Percentiles rank a stretch among this genome's conserved stretches.
Conservation (phyloP, 495 filamentous ascomycete species). For the Daldinia vernicosa region DNA sequence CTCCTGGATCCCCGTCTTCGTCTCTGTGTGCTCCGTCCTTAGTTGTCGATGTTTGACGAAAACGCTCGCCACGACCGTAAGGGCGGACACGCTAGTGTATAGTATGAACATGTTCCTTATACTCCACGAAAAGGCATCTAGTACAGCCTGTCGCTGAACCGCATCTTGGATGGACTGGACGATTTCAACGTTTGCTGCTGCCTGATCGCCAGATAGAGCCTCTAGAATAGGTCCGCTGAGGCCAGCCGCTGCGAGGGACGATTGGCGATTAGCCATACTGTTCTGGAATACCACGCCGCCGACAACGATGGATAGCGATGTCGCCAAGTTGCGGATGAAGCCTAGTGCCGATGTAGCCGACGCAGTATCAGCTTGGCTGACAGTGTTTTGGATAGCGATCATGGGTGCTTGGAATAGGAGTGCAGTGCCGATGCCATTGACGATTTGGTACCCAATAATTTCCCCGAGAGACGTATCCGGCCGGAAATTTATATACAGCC, state of each 20-base stretch:
- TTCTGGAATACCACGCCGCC: constrained; percentile 75
- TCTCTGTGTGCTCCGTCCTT: constrained; percentile 69
- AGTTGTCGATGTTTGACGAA: constrained; percentile 64
- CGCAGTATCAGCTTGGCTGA: constrained; percentile 68
- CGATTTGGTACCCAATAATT: constrained; percentile 62
- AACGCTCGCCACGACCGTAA: constrained; percentile 59
- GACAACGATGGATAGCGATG: constrained; percentile 69
- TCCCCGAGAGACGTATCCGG: constrained; percentile 54
- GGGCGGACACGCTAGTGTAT: constrained; percentile 62
- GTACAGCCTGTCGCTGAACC: constrained; percentile 56
- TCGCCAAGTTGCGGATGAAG: constrained; percentile 71
- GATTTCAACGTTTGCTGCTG: constrained; percentile 61
- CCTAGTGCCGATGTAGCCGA: constrained; percentile 71
- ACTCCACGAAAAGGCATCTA: constrained; percentile 67
- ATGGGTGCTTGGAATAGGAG: constrained; percentile 70
- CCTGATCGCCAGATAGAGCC: constrained; percentile 49
- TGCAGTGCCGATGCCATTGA: constrained; percentile 62
- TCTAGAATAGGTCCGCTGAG: constrained; percentile 42
- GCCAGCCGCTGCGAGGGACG: constrained; percentile 56
- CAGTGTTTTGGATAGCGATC: constrained; percentile 71
- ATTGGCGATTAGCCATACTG: constrained; percentile 58
- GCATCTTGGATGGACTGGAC: constrained; percentile 56
- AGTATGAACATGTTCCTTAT: constrained; percentile 62
- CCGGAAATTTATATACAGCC: constrained; percentile 63
- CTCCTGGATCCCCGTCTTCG: constrained; percentile 59